Evolutionary conservation across 202 grass and related monocot genomes (phyloP), one percentile per base, ranked within the genome.

Genomic region (Tripidium arundinaceum): DNA sequence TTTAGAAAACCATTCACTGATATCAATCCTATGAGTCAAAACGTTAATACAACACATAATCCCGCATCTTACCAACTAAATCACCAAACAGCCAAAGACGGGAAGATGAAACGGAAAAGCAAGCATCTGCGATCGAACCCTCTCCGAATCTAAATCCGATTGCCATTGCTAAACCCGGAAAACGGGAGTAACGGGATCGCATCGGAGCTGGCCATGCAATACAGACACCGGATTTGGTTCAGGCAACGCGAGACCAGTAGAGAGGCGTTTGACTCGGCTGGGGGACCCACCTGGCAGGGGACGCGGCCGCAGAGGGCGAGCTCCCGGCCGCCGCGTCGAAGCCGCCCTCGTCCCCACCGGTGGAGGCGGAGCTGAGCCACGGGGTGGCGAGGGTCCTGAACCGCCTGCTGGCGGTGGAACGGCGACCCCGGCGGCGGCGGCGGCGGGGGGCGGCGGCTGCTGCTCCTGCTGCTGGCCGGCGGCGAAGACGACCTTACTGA

Each of bases 401-500:
- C 79, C n/a, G 45, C 72, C 57, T 85, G 82, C 24, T 74, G 72
- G 77, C 43, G 83, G 60, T 16, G 47, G 73, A 74, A 78, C 65
- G 87, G 80, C 54, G 80, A 86, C 72, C 24, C 70, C 80, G 78
- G 83, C 40, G 82, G 81, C 70, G 88, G 68, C 41, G 72, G 76
- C 28, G 79, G 81, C n/a, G 81, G 69, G 22, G n/a, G 71, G 70
- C 13, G 64, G 71, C 47, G 65, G 74, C 11, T 24, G 72, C 67
- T 71, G 68, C 67, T 76, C 77, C 69, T 82, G 87, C 76, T 54
- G 73, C 68, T 68, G 76, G 82, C 83, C 85, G 73, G 64, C 89
- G 25, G 92, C 86, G 83, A 99, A 90, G 29, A 94, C 97, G 81
- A 99, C 97, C 90, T 90, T 99, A 82, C 94, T 93, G 86, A 99